These are phyloP conservation scores for Triadica sebifera DNA, from an alignment of 345 rosid species.

Conservation along the genomic window DNA sequence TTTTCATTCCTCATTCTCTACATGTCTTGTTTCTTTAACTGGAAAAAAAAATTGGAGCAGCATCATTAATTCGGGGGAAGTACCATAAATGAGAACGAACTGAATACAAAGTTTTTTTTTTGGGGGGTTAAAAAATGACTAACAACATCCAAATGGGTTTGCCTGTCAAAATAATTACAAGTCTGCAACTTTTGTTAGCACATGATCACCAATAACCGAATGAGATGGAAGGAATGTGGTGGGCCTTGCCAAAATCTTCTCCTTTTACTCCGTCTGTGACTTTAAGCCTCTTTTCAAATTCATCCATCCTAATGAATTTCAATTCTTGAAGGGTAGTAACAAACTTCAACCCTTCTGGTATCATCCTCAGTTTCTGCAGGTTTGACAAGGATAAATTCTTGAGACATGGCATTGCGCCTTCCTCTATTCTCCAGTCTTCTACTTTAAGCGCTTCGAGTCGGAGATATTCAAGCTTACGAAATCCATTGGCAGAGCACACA, in stretches of 20 bases:
- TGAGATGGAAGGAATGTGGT: neutral
- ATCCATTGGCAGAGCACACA: constrained; percentile 16
- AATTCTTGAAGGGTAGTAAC: constrained; percentile 1
- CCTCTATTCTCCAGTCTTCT: constrained; percentile 2
- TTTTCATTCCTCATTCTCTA: too few relatives aligned
- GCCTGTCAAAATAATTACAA: too few relatives aligned
- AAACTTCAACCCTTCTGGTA: constrained; percentile 1
- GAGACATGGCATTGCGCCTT: constrained; percentile 17
- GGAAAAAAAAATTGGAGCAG: too few relatives aligned
- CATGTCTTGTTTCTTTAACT: too few relatives aligned
- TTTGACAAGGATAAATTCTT: neutral
- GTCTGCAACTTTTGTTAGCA: too few relatives aligned
- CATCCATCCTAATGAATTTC: neutral
- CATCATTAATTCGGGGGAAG: too few relatives aligned
- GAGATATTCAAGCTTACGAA: constrained; percentile 9
- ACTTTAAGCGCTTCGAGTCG: neutral
- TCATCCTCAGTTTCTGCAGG: neutral
- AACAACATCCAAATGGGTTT: neutral
- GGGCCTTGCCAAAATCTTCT: neutral
- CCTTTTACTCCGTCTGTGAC: neutral
- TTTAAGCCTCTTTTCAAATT: neutral
- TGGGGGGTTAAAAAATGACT: too few relatives aligned
- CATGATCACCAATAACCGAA: too few relatives aligned
- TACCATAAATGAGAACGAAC: too few relatives aligned
- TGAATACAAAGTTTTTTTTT: too few relatives aligned